Base-by-base conservation (phyloP, 1,139 yeast species). In the Pichia sp. region DNA sequence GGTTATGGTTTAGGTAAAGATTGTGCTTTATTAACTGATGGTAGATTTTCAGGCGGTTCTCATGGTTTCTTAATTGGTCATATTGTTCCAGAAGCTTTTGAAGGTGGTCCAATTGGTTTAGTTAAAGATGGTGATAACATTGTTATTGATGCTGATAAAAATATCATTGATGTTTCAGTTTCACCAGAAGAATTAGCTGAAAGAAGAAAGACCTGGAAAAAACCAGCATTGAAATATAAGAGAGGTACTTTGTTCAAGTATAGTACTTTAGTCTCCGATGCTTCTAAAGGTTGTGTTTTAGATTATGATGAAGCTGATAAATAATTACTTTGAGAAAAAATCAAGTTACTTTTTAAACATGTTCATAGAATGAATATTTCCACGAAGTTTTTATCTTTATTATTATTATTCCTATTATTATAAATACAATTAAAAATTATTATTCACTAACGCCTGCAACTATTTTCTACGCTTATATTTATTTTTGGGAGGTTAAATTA, bases 31-130 rank as follows among this genome's bases (percentile, higher is more conserved):
- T 74, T 92, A 60, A 92, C 98, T 42, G 98, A 92, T 64, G 98
- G 98, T 58, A 82, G 98, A 73, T 92, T 92, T 75, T 84, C 95
- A 41, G 97, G 98, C 63, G 97, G 97, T 46, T 90, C 97, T 39
- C 97, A 92, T 66, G 98, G 98, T 43, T 92, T 92, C 80, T 75
- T 92, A 63, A 90, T 92, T 66, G 98, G 98, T 42, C 98, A 92
- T 69, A 86, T 92, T 67, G 97, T 89, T 27, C 98, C 98, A 51
- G 98, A 92, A 71, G 98, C 98, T 49, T 90, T 87, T 50, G 94
- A 82, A 56, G 98, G 98, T 63, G 98, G 98, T 43, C 98, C 98
- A 64, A 90, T 92, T 68, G 98, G 92, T 43, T 75, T 92, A 56
- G 98, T 90, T 46, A 66, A 83, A 62, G 86, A 92, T 60, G 98